phyloP scores from a whole-genome alignment of 805 yeast genomes.

The Ogataea populi-albae region DNA sequence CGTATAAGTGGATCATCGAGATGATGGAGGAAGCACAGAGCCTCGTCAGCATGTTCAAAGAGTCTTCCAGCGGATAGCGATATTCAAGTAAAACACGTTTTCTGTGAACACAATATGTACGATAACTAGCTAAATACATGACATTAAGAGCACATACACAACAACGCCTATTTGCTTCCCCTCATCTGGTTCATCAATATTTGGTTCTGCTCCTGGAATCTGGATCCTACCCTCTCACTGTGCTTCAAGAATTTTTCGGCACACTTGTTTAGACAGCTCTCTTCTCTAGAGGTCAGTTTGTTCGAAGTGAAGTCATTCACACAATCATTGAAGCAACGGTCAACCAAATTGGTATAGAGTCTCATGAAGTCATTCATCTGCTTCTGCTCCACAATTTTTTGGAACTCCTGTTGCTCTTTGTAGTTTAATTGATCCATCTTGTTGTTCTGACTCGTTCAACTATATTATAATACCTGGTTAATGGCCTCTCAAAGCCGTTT shows the following conservation, averaged over 20 bases:
- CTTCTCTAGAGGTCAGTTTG: slow-evolving; percentile 80
- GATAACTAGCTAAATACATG: too few relatives aligned
- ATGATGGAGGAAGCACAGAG: slow-evolving; percentile 68
- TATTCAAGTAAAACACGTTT: too few relatives aligned
- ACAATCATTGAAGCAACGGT: slow-evolving; percentile 96
- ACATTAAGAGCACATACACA: too few relatives aligned
- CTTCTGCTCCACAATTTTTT: slow-evolving; percentile 91
- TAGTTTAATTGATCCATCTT: slow-evolving; percentile 91
- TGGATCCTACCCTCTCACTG: slow-evolving; percentile 96
- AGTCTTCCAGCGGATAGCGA: too few relatives aligned
- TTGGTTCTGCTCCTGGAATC: slow-evolving; percentile 96
- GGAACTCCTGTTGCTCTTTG: slow-evolving; percentile 96
- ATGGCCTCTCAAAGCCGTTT: too few relatives aligned
- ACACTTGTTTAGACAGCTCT: slow-evolving; percentile 82
- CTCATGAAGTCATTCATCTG: slow-evolving; percentile 99
- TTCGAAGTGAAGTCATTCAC: slow-evolving; percentile 97
- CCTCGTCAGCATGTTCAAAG: slow-evolving; percentile 56
- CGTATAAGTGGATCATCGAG: slow-evolving; percentile 58
- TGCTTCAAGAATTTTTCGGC: slow-evolving; percentile 97
- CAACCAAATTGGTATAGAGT: slow-evolving; percentile 88
- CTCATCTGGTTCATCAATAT: slow-evolving; percentile 69
- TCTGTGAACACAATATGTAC: too few relatives aligned
- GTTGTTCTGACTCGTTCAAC: slow-evolving; percentile 4
- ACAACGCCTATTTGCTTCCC: slow-evolving; percentile 20
- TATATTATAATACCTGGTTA: too few relatives aligned